These are phyloP conservation scores for Trichoderma parareesei DNA, from an alignment of 495 filamentous ascomycete genomes.

Conservation along the genomic window DNA sequence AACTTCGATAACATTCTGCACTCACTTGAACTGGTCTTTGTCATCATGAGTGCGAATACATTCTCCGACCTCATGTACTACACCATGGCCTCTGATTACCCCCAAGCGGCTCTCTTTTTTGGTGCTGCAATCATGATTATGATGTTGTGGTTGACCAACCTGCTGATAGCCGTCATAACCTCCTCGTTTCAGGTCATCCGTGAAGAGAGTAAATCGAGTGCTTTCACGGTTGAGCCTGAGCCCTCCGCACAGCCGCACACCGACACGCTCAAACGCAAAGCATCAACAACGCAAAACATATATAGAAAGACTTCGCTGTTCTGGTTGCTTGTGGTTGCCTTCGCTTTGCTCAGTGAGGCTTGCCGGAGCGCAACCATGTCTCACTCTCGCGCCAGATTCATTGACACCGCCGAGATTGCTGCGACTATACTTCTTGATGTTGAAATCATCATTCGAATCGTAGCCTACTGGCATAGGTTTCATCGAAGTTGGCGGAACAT, in stretches of 20 bases:
- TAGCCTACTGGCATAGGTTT: slow-evolving; percentile 71
- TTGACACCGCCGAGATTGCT: slow-evolving; percentile 59
- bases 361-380: slow-evolving; percentile 71
- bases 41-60: slow-evolving; percentile 96
- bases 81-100: slow-evolving; percentile 83
- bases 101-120: slow-evolving; percentile 77
- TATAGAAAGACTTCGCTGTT: slow-evolving; percentile 67
- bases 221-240: slow-evolving; percentile 74
- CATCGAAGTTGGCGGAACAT: slow-evolving; percentile 63
- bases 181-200: slow-evolving; percentile 97
- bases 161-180: slow-evolving; percentile 96
- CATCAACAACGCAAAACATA: slow-evolving; percentile 53
- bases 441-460: slow-evolving; percentile 77
- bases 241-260: slow-evolving; percentile 29
- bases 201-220: slow-evolving; percentile 89
- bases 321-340: slow-evolving; percentile 75
- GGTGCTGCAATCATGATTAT: slow-evolving; percentile 82
- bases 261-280: slow-evolving; percentile 38
- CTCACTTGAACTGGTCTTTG: slow-evolving; percentile 92
- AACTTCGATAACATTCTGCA: slow-evolving; percentile 93
- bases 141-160: slow-evolving; percentile 92
- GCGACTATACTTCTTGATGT: slow-evolving; percentile 72
- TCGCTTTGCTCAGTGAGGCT: slow-evolving; percentile 65
- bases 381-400: slow-evolving; percentile 34
- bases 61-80: slow-evolving; percentile 92